phyloP scores from a whole-genome alignment of 495 filamentous ascomycete species.

The Aspergillus carlsbadensis region DNA sequence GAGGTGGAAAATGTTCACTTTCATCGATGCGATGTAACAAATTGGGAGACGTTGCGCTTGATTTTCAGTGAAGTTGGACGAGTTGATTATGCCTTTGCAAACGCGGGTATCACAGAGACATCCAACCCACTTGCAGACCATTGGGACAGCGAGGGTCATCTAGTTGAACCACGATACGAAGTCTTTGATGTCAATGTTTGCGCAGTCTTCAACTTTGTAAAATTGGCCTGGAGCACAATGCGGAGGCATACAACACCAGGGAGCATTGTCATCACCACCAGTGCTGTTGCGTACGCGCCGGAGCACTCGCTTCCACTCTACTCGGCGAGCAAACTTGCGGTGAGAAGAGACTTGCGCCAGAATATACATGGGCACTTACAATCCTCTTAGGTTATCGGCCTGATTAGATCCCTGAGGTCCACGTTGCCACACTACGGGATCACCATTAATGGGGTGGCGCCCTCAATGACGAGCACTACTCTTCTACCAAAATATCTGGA shows the following conservation, averaged over 20 bases:
- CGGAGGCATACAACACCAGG: conserved; percentile 16
- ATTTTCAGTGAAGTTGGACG: not conserved
- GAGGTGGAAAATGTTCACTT: too few species aligned
- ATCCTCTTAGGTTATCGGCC: too few species aligned
- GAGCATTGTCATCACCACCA: conserved; percentile 33
- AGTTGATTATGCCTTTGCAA: not conserved
- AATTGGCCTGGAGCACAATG: too few species aligned
- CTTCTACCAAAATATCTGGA: not conserved
- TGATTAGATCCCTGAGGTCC: not conserved
- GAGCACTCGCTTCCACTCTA: conserved; percentile 30
- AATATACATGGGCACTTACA: not conserved
- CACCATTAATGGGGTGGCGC: not conserved
- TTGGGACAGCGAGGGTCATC: not conserved
- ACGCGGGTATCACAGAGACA: not conserved
- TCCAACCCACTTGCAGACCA: not conserved
- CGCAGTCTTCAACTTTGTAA: too few species aligned
- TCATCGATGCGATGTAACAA: too few species aligned
- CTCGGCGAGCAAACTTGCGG: conserved; percentile 16
- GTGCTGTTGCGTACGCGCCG: conserved; percentile 30
- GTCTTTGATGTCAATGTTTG: too few species aligned
- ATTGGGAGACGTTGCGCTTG: not conserved
- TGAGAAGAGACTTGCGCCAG: conserved; percentile 10
- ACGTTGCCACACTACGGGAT: not conserved
- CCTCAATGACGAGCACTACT: not conserved
- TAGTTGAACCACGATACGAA: not conserved